Evolutionary conservation across 2,329 filamentous ascomycete species (phyloP), one percentile per base, ranked within the genome.

Genomic region (Fusarium setosum): DNA sequence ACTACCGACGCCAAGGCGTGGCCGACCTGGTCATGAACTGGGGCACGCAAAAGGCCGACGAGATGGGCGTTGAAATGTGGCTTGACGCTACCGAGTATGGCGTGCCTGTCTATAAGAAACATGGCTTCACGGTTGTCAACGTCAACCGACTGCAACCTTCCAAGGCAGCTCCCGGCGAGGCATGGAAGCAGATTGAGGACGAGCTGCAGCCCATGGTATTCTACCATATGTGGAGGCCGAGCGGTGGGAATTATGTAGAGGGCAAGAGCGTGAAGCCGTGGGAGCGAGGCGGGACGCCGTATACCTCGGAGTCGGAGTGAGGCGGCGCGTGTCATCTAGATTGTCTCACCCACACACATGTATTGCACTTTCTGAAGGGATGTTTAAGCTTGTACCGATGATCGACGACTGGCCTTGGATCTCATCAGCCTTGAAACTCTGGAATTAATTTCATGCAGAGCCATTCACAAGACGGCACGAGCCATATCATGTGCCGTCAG

Each of bases 11-110:
- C 15, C 62, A 63, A 23, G 69, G 68, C n/a, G 64, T 71, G 26
- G 64, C 68, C 7, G 59, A 68, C 21, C 6, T 71, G 5, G 65
- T 71, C 1, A 40, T 71, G 56, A 29, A 44, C 20, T 71, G 68
- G 69, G 69, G 69, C 17, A 71, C 61, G 24, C 38, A 68, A 15
- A 70, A 69, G 10, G 68, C 68, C 15, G 68, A 70, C 13, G 65
- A 70, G 35, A 61, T 71, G 68, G 68, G 66, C 1, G 61, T 70
- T 3, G 68, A 71, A 24, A 65, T 71, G 20, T 71, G 68, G 69
- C 49, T 71, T 0, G 68, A 70, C 38, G 63, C 68, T 1, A 71
- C 68, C 7, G 56, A 69, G 20, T 62, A 61, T 4, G 69, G 69
- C 0, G 61, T 71, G 0, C 63, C 68, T 3, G 63, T 71, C 4